Evolutionary conservation across 495 filamentous ascomycete genomes (phyloP).

Genomic region (Chaetomium tenue): DNA sequence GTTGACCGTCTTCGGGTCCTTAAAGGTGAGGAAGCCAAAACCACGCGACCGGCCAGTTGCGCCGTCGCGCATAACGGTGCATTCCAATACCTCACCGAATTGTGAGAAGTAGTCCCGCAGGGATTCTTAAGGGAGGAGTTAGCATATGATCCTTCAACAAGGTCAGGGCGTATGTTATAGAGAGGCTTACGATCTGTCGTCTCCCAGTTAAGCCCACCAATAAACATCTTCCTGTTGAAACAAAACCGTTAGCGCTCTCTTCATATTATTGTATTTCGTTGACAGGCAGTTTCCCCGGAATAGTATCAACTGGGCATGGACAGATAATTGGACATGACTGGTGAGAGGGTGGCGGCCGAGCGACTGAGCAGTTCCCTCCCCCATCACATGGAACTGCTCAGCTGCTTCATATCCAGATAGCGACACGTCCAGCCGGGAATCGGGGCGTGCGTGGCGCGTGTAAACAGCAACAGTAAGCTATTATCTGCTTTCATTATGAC

Average conservation of each 20-base stretch:
- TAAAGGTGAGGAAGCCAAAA: slow-evolving; percentile 97
- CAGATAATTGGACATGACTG: neutral
- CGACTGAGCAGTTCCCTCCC: neutral
- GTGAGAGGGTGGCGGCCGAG: neutral
- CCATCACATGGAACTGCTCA: neutral
- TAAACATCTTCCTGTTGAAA: slow-evolving; percentile 90
- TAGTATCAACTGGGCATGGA: neutral
- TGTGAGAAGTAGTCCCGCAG: slow-evolving; percentile 98
- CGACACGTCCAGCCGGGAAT: neutral
- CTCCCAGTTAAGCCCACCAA: slow-evolving; percentile 98
- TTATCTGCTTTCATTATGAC: neutral
- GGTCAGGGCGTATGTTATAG: neutral
- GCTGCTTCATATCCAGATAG: neutral
- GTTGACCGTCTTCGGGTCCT: slow-evolving; percentile 94
- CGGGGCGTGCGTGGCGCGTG: neutral
- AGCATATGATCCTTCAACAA: neutral
- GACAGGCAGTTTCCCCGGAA: neutral
- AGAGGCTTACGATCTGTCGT: slow-evolving; percentile 86
- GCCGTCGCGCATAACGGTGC: slow-evolving; percentile 96
- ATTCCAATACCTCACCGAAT: slow-evolving; percentile 95
- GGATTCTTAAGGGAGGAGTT: slow-evolving; percentile 62
- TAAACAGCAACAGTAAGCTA: neutral
- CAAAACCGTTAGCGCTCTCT: slow-evolving; percentile 36
- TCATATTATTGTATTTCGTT: neutral
- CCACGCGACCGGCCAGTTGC: slow-evolving; percentile 90